Base-by-base conservation (phyloP, 2,329 filamentous ascomycete species). In the Pseudogymnoascus sp. region DNA sequence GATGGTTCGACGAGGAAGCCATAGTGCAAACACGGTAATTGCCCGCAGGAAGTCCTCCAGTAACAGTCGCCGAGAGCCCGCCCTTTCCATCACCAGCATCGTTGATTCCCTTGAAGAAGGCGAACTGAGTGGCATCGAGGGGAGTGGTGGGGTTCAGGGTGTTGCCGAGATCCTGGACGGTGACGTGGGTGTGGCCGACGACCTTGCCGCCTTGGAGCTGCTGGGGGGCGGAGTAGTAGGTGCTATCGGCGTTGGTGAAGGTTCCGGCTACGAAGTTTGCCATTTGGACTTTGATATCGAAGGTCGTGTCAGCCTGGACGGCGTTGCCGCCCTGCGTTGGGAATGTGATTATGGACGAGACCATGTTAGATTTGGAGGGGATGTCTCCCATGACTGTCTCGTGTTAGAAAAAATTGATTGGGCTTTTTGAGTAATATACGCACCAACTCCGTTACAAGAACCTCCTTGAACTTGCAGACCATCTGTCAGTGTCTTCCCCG, bases 381-480 rank as follows among this genome's bases (percentile, higher is more conserved):
- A 75, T 71, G 54, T 74, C 70, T 48, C 73, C 73, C 73, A 75
- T 75, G 16, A 69, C 73, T 74, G 63, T 23, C 25, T 48, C 5
- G 23, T 5, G 6, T 34, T 39, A 51, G 54, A 45, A 11, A 11
- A 36, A 7, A 25, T 11, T 10, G 23, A 1, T 8, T 3, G 7
- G 7, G 6, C 0, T 4, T 57, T 10, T 65, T 31, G 14, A 23
- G 14, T 31, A 11, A 28, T 14, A 41, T 43, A 71, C 72, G 68
- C 71, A 74, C 72, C 63, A 41, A 74, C 73, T 63, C 73, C 72
- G 39, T 88, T 89, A 76, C 86, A 89, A 37, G 85, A 88, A 19
- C 86, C 86, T 4, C 69, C 73, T 65, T 77, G 77, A 62, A 81
- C 77, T 73, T 88, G 85, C 28, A 81, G 74, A 70, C 85, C 86